phyloP scores from a whole-genome alignment of 441 rosid genomes.

The Aleurites moluccanus region DNA sequence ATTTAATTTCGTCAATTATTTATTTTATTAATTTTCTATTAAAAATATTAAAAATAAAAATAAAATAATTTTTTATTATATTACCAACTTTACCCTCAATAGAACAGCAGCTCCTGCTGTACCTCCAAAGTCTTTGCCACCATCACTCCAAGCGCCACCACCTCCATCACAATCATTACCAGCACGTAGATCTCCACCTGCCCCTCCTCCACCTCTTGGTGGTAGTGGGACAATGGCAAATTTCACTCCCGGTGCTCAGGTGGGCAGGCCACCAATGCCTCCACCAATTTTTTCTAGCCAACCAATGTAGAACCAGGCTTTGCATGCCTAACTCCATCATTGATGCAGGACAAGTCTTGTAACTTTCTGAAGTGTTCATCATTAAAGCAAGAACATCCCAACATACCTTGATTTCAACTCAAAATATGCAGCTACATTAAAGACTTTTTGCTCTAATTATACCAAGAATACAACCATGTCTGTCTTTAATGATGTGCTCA shows the following conservation, averaged over 20 bases:
- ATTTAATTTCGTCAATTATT: no score
- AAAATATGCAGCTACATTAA: conserved; percentile 41
- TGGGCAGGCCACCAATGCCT: conserved; percentile 49
- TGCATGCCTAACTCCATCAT: conserved; percentile 36
- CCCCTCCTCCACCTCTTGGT: conserved; percentile 76
- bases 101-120: conserved; percentile 58
- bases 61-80: no score
- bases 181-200: conserved; percentile 55
- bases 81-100: no score
- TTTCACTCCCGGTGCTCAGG: conserved; percentile 53
- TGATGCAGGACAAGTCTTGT: conserved; percentile 29
- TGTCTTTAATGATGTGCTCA: conserved; percentile 62
- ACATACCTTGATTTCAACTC: conserved; percentile 42
- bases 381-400: conserved; percentile 31
- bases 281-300: conserved; percentile 63
- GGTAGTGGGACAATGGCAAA: conserved; percentile 60
- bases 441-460: conserved; percentile 55
- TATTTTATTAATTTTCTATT: no score
- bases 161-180: conserved; percentile 64
- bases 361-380: not conserved
- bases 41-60: no score
- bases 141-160: conserved; percentile 61
- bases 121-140: conserved; percentile 55
- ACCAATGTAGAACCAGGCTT: conserved; percentile 39
- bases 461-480: conserved; percentile 49